Evolutionary conservation across 768 basidiomycete species (phyloP).

Genomic region (Pleurotus salmoneostramineus): DNA sequence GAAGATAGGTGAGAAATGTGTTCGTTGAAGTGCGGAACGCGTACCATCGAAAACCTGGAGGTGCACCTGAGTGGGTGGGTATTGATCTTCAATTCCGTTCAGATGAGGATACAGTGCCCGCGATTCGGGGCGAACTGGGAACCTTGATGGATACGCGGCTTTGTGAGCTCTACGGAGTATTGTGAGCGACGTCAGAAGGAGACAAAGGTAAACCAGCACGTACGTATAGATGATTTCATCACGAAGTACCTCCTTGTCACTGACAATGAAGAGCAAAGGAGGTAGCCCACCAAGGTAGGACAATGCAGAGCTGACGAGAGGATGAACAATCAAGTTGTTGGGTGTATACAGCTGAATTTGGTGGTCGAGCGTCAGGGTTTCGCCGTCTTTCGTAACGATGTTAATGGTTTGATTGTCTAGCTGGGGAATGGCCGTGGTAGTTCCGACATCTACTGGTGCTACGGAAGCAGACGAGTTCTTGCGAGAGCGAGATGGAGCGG

Average conservation of each 20-base stretch:
- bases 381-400: slow-evolving; percentile 43
- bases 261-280: slow-evolving; percentile 78
- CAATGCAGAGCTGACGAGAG: slow-evolving; percentile 77
- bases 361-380: slow-evolving; percentile 47
- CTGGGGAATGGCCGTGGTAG: slow-evolving; percentile 39
- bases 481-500: slow-evolving; percentile 13
- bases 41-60: slow-evolving; percentile 89
- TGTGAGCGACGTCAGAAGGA: slow-evolving; percentile 3
- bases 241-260: slow-evolving; percentile 87
- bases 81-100: slow-evolving; percentile 46
- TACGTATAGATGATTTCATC: slow-evolving; percentile 90
- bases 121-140: slow-evolving; percentile 40
- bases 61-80: slow-evolving; percentile 76
- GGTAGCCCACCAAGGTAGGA: slow-evolving; percentile 85
- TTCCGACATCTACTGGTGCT: slow-evolving; percentile 44
- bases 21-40: slow-evolving; percentile 11
- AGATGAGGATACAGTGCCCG: slow-evolving; percentile 55
- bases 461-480: slow-evolving; percentile 18
- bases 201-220: slow-evolving; percentile 18
- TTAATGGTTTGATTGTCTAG: slow-evolving; percentile 39
- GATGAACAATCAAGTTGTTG: slow-evolving; percentile 74
- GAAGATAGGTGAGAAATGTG: slow-evolving; percentile 11
- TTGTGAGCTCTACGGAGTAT: slow-evolving; percentile 82
- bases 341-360: slow-evolving; percentile 88
- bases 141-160: slow-evolving; percentile 80